Conservation (phyloP, 352 stramenopile species). For the Globisporangium paroecandrum region DNA sequence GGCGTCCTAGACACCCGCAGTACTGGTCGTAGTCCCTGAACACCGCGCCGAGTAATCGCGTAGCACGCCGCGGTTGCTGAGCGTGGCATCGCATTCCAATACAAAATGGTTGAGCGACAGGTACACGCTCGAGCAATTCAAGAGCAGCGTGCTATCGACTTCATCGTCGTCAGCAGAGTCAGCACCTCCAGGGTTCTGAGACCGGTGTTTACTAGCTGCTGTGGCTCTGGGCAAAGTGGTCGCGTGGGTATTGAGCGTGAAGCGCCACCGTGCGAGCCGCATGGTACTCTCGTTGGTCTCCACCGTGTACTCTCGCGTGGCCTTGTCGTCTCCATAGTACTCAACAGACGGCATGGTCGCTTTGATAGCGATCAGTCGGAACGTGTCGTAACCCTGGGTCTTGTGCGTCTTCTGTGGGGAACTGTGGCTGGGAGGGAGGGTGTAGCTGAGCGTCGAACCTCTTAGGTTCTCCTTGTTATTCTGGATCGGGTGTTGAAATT, state of each 20-base stretch:
- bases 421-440: neutral
- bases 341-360: conserved; percentile 36
- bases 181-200: neutral
- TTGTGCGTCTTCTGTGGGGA: neutral
- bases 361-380: conserved; percentile 60
- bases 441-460: conserved; percentile 6
- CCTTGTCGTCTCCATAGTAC: conserved; percentile 57
- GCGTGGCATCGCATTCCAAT: conserved; percentile 20
- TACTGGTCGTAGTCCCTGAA: neutral
- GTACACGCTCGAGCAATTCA: conserved; percentile 35
- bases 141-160: conserved; percentile 28
- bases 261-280: conserved; percentile 51
- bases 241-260: conserved; percentile 19
- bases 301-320: conserved; percentile 54
- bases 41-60: neutral
- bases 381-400: conserved; percentile 18
- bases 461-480: conserved; percentile 11
- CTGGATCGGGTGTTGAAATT: neutral
- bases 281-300: conserved; percentile 60
- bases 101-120: conserved; percentile 38
- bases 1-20: neutral
- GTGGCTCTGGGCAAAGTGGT: neutral
- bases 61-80: conserved; percentile 27
- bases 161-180: conserved; percentile 10
- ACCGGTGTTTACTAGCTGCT: conserved; percentile 10